Evolutionary conservation across 1,139 yeast genomes (phyloP), one percentile per base, ranked within the genome.

Genomic region (Diutina siamensis): DNA sequence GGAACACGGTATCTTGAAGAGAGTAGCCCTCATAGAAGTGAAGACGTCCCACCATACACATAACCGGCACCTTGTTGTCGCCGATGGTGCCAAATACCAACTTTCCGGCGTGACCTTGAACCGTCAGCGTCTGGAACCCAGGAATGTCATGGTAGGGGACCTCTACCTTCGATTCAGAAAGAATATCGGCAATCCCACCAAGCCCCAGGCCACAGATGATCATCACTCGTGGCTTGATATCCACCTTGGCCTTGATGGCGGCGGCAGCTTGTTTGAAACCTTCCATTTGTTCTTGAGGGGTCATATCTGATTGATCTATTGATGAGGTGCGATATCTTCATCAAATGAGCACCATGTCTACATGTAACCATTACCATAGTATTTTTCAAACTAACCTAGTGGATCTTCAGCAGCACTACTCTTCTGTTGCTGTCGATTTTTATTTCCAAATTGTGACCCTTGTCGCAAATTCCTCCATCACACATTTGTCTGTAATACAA

Each of bases 121-220:
- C 96, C 0, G 97, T 89, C 2, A 96, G 83, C 1, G 65, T 59
- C 56, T 74, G 75, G 62, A 89, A 89, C 1, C 94, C 87, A 0
- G 97, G 97, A 45, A 92, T 84, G 1, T 73, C 70, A 4, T 61
- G 55, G 59, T 88, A 92, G 1, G 80, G 65, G 32, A 92, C 70
- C 53, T 72, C 76, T 38, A 75, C 60, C 47, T 59, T 61, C 44
- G 63, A 65, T 1, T 65, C 55, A 33, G 63, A 61, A 48, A 82
- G 58, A 51, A 71, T 62, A 46, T 76, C 67, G 1, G 92, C 83
- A 46, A 92, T 81, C 0, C 95, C 95, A 9, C 96, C 95, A 15
- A 92, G 70, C 0, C 97, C 97, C 3, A 97, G 86, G 4, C 98
- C 97, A 65, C 97, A 89, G 46, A 92, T 83, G 52, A 92, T 83